Evolutionary conservation across 1,284 basidiomycete species (phyloP).

Genomic region (Neolentinus lepideus): DNA sequence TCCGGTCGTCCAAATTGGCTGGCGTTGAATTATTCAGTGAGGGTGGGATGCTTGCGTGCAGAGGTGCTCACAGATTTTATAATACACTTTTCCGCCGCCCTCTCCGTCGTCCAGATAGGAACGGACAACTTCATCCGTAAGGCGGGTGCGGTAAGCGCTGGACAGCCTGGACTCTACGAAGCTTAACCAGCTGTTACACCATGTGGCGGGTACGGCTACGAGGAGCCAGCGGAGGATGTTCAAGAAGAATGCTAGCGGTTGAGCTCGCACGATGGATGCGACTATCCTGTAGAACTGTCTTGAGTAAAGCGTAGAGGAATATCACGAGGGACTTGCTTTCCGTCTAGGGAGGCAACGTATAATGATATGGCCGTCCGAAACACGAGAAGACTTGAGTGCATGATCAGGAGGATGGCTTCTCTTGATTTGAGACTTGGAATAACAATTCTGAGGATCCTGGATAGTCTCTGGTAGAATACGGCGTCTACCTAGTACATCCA

Average conservation of each 20-base stretch:
- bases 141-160: conserved; percentile 84
- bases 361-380: conserved; percentile 87
- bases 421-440: conserved; percentile 83
- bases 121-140: conserved; percentile 80
- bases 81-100: conserved; percentile 78
- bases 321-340: conserved; percentile 50
- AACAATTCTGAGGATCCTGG: conserved; percentile 78
- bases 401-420: conserved; percentile 80
- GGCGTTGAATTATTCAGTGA: conserved; percentile 3
- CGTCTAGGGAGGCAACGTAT: conserved; percentile 94
- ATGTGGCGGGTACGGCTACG: conserved; percentile 93
- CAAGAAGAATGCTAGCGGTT: conserved; percentile 72
- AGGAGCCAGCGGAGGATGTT: conserved; percentile 89
- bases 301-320: not conserved
- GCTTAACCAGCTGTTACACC: conserved; percentile 94
- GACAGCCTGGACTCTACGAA: conserved; percentile 94
- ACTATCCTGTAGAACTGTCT: conserved; percentile 62
- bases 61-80: conserved; percentile 73
- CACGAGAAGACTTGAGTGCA: conserved; percentile 86
- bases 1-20: conserved; percentile 91
- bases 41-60: conserved; percentile 1
- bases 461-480: conserved; percentile 81
- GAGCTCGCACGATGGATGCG: conserved; percentile 88
- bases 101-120: conserved; percentile 78
- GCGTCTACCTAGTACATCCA: conserved; percentile 68